Evolutionary conservation across 202 grass and related monocot species (phyloP).

Genomic region (Zizania palustris): DNA sequence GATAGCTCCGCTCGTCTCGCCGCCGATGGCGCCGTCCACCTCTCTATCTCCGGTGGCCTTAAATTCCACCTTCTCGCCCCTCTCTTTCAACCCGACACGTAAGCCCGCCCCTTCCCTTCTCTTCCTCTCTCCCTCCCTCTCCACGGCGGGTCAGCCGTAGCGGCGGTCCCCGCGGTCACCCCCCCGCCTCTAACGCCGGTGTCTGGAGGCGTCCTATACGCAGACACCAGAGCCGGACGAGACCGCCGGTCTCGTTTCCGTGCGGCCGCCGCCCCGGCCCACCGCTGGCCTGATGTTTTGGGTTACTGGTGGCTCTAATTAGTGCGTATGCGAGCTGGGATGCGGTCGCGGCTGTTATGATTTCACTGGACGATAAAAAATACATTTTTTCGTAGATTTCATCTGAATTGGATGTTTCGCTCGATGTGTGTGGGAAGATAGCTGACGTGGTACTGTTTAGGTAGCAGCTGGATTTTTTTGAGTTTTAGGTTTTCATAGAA

Average conservation of each 20-base stretch:
- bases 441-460: background rate
- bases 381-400: background rate
- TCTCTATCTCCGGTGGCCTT: slow-evolving; percentile 50
- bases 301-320: slow-evolving; percentile 7
- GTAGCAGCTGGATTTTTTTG: background rate
- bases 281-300: slow-evolving; percentile 1
- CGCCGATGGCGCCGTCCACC: slow-evolving; percentile 40
- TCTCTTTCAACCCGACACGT: slow-evolving; percentile 42
- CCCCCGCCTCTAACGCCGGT: background rate
- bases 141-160: background rate
- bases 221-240: background rate
- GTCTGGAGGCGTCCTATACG: background rate
- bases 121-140: background rate
- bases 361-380: background rate
- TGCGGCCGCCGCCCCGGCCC: background rate
- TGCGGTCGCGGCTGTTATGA: background rate
- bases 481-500: slow-evolving; percentile 1
- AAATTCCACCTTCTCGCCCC: slow-evolving; percentile 40
- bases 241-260: slow-evolving; percentile 3
- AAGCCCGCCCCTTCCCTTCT: background rate
- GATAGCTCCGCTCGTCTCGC: background rate
- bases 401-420: background rate
- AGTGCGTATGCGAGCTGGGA: slow-evolving; percentile 6
- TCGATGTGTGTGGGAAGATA: too few species aligned
- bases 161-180: background rate